Base-by-base conservation (phyloP, 2,329 filamentous ascomycete genomes). In the Paramyrothecium sp. region DNA sequence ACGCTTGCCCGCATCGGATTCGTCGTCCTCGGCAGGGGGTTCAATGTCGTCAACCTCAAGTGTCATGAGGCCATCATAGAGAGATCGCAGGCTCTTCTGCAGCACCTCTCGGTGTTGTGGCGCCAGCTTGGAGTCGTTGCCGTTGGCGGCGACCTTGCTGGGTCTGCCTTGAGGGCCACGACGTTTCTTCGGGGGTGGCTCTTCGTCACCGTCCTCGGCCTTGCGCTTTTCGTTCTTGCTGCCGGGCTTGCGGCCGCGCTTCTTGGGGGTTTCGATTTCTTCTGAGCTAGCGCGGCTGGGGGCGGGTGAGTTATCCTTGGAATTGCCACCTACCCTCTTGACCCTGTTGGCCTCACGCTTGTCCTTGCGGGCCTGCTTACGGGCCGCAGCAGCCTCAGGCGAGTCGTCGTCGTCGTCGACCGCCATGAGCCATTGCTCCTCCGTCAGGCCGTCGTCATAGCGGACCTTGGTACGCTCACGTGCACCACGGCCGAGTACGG, bases 371-470 rank as follows among this genome's bases (percentile, higher is more conserved):
- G 91, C 91, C 70, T 92, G 88, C 69, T 97, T 98, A 46, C 95
- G 88, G 38, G 91, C 90, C 41, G 96, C 93, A 2, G 95, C 95
- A 55, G 92, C 93, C 71, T 98, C 95, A 30, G 97, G 92, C 0
- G 87, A 89, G 70, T 99, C 95, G 2, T 99, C 95, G 53, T 97
- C 93, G 59, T 96, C 94, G 71, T 99, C 95, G 33, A 99, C 94
- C 55, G 95, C 95, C 80, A 97, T 94, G 54, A 98, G 84, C 95
- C 95, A 99, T 74, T 99, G 96, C 78, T 99, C 95, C 76, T 99
- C 96, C 0, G 95, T 98, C 30, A 99, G 86, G 54, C 96, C 95
- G 69, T 99, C 95, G 67, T 99, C 95, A 66, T 99, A 99, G 73
- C 90, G 90, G 67, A 97, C 93, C 69, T 92, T 89, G 64, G 92